Evolutionary conservation across 176 grass and related monocot species (phyloP).

Genomic region (Elaeis guineensis): DNA sequence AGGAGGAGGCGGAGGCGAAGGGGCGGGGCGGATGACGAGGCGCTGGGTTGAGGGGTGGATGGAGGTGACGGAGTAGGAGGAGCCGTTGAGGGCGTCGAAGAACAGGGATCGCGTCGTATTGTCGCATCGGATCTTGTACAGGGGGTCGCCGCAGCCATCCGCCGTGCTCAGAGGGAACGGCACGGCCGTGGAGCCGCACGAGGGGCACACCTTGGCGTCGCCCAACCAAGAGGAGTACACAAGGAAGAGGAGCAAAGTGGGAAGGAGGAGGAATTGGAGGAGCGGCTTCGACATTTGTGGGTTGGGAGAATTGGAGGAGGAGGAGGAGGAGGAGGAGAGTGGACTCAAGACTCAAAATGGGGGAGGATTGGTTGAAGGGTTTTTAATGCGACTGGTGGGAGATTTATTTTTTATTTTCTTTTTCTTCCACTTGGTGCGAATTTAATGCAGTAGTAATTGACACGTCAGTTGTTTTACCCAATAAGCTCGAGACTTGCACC

Average conservation of each 20-base stretch:
- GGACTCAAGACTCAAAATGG: no score
- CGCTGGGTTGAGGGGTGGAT: conserved; percentile 34
- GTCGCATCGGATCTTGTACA: conserved; percentile 58
- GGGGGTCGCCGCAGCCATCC: conserved; percentile 47
- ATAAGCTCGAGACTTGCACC: no score
- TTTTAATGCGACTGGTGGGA: no score
- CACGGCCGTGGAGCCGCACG: conserved; percentile 47
- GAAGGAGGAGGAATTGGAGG: neutral
- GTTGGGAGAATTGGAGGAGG: no score
- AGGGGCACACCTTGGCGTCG: conserved; percentile 36
- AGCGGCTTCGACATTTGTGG: no score
- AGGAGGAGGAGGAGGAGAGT: no score
- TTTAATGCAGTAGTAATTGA: no score
- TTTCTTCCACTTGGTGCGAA: no score
- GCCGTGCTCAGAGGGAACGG: conserved; percentile 72
- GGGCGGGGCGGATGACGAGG: conserved; percentile 42
- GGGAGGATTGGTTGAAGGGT: no score
- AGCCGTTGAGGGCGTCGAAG: conserved; percentile 59
- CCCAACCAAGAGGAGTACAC: neutral
- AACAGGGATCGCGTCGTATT: conserved; percentile 25
- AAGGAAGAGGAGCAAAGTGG: neutral
- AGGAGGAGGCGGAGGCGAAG: conserved; percentile 22
- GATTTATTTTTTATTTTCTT: no score
- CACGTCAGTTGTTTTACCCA: no score
- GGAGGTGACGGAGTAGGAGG: conserved; percentile 49